Evolutionary conservation across 306 rosid species (phyloP).

Genomic region (Astragalus glycyphyllos): DNA sequence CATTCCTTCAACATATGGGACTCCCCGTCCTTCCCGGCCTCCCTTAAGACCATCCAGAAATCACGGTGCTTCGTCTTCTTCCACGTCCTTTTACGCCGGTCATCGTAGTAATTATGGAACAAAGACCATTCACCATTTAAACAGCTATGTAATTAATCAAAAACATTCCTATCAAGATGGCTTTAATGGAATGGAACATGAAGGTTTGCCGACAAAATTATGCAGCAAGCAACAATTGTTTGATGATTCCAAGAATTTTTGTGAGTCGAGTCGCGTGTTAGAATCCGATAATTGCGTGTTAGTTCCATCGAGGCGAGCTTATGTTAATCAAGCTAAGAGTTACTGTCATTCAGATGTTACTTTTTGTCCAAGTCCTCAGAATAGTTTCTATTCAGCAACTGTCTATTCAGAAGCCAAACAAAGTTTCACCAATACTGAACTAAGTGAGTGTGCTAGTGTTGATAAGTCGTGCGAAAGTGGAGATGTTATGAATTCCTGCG

Average conservation of each 20-base stretch:
- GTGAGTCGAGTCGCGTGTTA: slow-evolving; percentile 42
- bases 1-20: slow-evolving; percentile 59
- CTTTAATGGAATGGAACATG: slow-evolving; percentile 41
- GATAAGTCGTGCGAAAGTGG: slow-evolving; percentile 70
- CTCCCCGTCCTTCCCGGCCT: slow-evolving; percentile 56
- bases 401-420: slow-evolving; percentile 88
- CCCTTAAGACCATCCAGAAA: slow-evolving; percentile 62
- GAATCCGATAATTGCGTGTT: slow-evolving; percentile 56
- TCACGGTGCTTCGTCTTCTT: slow-evolving; percentile 54
- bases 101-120: slow-evolving; percentile 37
- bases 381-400: slow-evolving; percentile 74
- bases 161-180: slow-evolving; percentile 49
- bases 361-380: slow-evolving; percentile 78
- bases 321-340: slow-evolving; percentile 49
- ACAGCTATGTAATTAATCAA: slow-evolving; percentile 54
- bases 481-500: slow-evolving; percentile 62
- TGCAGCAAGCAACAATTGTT: slow-evolving; percentile 42
- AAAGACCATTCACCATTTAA: slow-evolving; percentile 52
- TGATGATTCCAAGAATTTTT: slow-evolving; percentile 39
- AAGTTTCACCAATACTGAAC: slow-evolving; percentile 88
- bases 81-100: slow-evolving; percentile 16
- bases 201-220: slow-evolving; percentile 46
- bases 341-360: slow-evolving; percentile 54
- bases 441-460: slow-evolving; percentile 76
- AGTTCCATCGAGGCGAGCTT: slow-evolving; percentile 49